Base-by-base conservation (phyloP, 371 early-diverging fungal species). In the Mortierella polycephala region DNA sequence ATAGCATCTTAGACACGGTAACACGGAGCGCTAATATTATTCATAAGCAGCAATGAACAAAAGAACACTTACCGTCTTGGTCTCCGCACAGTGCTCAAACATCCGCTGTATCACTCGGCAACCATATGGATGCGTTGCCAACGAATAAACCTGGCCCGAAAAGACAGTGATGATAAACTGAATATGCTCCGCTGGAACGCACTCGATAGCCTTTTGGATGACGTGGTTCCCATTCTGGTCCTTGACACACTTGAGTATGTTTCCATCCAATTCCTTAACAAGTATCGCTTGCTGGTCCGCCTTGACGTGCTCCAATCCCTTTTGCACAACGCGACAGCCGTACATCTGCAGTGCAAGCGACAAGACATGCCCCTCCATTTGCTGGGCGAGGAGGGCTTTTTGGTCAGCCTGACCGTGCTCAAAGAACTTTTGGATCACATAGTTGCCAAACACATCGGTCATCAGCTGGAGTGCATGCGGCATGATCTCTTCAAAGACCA, bases 181-280 rank as follows among this genome's bases (percentile, higher is more conserved):
- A 69, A 96, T 95, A 75, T 96, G 93, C 69, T 94, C 92, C 12
- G 96, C 91, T 49, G 95, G 94, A 11, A 98, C 95, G n/a, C 96
- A 91, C 81, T 99, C 99, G 67, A 99, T 98, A 21, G 98, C 98
- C 84, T 99, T 99, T 84, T 99, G 99, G 67, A 99, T 96, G 16
- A 99, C 99, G 74, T 99, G 99, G 84, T 99, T 99, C 54, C 99
- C 99, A 82, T 99, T 99, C 83, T 99, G 99, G 85, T 99, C 99
- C 83, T 98, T 98, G 68, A 99, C 98, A 62, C 99, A 96, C 79
- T 96, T 96, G 44, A 99, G 85, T 1, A 99, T 95, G 81, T 96
- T 90, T 1, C 96, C 98, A 66, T 97, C 95, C 49, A 99, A 84
- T 81, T 99, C 99, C 54, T 89, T 88, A 23, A 99, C 92, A 44